phyloP scores from a whole-genome alignment of 805 yeast genomes.

The Cyberlindnera mississippiensis region DNA sequence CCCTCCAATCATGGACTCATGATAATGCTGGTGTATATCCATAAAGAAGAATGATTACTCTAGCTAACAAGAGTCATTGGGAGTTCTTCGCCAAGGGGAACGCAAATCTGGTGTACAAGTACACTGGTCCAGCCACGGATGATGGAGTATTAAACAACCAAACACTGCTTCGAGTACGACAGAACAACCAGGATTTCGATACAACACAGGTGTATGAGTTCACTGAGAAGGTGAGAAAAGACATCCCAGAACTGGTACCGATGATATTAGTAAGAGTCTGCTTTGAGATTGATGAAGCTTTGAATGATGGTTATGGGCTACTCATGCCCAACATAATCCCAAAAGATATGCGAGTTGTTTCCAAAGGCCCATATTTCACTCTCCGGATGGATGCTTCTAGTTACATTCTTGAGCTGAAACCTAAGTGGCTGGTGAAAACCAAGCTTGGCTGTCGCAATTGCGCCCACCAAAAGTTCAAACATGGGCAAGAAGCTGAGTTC shows the following conservation, averaged over 20 bases:
- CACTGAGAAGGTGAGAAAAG: background rate
- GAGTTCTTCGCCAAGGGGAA: conserved; percentile 43
- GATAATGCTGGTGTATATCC: too few relatives aligned
- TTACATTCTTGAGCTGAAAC: conserved; percentile 48
- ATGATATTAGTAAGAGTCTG: conserved; percentile 14
- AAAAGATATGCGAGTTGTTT: conserved; percentile 29
- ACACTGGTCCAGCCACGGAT: conserved; percentile 31
- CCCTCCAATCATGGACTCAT: background rate
- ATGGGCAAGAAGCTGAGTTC: conserved; percentile 32
- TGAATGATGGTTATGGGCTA: conserved; percentile 40
- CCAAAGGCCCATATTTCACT: conserved; percentile 36
- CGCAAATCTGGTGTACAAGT: conserved; percentile 44
- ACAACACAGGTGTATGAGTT: conserved; percentile 18
- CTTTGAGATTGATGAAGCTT: conserved; percentile 10
- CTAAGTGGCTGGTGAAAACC: conserved; percentile 50
- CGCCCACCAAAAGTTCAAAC: conserved; percentile 40
- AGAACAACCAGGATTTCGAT: conserved; percentile 18
- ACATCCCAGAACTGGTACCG: conserved; percentile 16
- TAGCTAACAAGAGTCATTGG: conserved; percentile 32
- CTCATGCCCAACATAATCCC: conserved; percentile 40
- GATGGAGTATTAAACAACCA: conserved; percentile 21
- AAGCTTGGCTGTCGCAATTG: conserved; percentile 50
- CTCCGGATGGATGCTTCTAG: conserved; percentile 22
- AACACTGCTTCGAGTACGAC: conserved; percentile 32
- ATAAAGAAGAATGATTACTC: background rate